Evolutionary conservation across 2,329 filamentous ascomycete genomes (phyloP), one percentile per base, ranked within the genome.

Genomic region (Camillea tinctor): DNA sequence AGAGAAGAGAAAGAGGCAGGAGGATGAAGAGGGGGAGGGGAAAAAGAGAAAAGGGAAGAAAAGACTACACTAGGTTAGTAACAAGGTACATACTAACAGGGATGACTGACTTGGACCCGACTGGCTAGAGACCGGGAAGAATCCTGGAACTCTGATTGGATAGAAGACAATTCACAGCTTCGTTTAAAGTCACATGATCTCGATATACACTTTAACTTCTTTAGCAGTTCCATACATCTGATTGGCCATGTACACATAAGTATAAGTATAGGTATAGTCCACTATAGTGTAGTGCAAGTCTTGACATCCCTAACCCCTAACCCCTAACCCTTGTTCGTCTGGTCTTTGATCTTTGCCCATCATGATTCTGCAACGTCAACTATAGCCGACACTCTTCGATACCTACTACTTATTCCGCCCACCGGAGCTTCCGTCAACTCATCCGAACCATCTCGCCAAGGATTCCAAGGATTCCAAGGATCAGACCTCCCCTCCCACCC

Each of bases 91-190:
- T 7, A 11, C 7, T 7, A 11, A 9, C 9, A 26, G 24, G 9
- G 26, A 11, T 4, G 6, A 30, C 3, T 30, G 26, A 30, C 26
- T 9, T 2, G 26, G 6, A 30, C 26, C 13, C 26, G 26, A 30
- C 13, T 30, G 26, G 26, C 26, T 44, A 44, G 36, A 44, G 7
- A 44, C 17, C 13, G 36, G n/a, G 36, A 6, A 17, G 2, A 15
- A n/a, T n/a, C n/a, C n/a, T n/a, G n/a, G n/a, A n/a, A n/a, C n/a
- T 56, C 56, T 65, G 50, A 67, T 55, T 65, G 61, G 65, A 30
- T 17, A 6, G n/a, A 8, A 11, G n/a, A n/a, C n/a, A n/a, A n/a
- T n/a, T n/a, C n/a, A n/a, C n/a, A 30, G 36, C 51, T n/a, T 23
- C 24, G 17, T 21, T 19, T 20, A 5, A 54, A 52, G 51, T 67